These are phyloP conservation scores for Biancaea sappan DNA, from an alignment of 306 rosid species.

Conservation along the genomic window DNA sequence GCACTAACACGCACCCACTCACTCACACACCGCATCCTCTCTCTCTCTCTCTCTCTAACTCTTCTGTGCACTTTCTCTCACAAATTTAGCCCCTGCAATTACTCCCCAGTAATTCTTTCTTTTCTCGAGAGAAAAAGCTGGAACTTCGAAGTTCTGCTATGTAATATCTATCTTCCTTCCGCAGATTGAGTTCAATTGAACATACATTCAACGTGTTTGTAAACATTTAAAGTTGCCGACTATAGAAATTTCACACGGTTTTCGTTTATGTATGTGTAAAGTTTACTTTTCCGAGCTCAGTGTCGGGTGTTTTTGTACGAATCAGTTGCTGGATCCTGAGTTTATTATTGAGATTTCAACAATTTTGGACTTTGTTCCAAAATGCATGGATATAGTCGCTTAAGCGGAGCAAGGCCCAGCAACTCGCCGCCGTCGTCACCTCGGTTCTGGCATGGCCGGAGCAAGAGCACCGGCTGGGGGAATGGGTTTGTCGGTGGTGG, in stretches of 20 bases:
- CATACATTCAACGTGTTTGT: background rate
- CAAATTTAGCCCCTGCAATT: background rate
- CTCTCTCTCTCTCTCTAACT: background rate
- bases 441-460: constrained; percentile 65
- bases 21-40: no score
- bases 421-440: constrained; percentile 80
- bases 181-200: background rate
- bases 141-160: background rate
- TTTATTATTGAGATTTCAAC: background rate
- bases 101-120: constrained; percentile 2
- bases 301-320: constrained; percentile 20
- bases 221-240: background rate
- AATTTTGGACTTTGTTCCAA: constrained; percentile 1
- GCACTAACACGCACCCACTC: background rate
- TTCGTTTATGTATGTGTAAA: background rate
- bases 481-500: constrained; percentile 10
- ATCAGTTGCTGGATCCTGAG: constrained; percentile 21
- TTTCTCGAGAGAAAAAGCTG: constrained; percentile 7
- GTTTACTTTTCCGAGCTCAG: background rate
- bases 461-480: constrained; percentile 41
- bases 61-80: background rate
- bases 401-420: constrained; percentile 48
- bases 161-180: background rate
- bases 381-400: constrained; percentile 83
- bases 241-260: background rate